phyloP scores from a whole-genome alignment of 2,329 filamentous ascomycete species.

The Ceratocystiopsis brevicomis region DNA sequence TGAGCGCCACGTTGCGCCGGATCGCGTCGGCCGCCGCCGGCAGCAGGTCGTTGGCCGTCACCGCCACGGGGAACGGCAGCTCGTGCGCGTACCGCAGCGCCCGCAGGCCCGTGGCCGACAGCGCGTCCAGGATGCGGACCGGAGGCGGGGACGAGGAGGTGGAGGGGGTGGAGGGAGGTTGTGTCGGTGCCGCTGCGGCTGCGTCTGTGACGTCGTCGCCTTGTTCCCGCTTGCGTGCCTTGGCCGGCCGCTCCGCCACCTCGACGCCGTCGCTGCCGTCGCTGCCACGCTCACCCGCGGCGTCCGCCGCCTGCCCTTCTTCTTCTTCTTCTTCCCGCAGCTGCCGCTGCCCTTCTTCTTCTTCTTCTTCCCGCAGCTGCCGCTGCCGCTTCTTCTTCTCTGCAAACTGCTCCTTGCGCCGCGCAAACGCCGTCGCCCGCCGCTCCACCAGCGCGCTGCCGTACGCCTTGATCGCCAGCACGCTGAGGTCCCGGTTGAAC shows the following conservation, averaged over 20 bases:
- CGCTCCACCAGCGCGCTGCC: conserved; percentile 41
- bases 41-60: conserved; percentile 84
- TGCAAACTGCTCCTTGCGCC: conserved; percentile 30
- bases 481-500: conserved; percentile 90
- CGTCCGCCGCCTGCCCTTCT: background rate
- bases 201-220: background rate
- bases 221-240: background rate
- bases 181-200: background rate
- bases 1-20: conserved; percentile 67
- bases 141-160: conserved; percentile 13
- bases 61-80: conserved; percentile 61
- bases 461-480: conserved; percentile 79
- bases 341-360: conserved; percentile 23
- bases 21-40: conserved; percentile 62
- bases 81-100: conserved; percentile 85
- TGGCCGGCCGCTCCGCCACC: conserved; percentile 1
- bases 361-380: conserved; percentile 13
- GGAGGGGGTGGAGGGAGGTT: conserved; percentile 8
- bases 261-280: background rate
- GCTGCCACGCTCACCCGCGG: background rate
- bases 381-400: conserved; percentile 24
- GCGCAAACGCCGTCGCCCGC: conserved; percentile 35
- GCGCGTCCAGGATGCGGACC: conserved; percentile 81
- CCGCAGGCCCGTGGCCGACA: conserved; percentile 83
- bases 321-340: conserved; percentile 12